Base-by-base conservation (phyloP, 2,329 filamentous ascomycete species). In the Fusarium sp. region DNA sequence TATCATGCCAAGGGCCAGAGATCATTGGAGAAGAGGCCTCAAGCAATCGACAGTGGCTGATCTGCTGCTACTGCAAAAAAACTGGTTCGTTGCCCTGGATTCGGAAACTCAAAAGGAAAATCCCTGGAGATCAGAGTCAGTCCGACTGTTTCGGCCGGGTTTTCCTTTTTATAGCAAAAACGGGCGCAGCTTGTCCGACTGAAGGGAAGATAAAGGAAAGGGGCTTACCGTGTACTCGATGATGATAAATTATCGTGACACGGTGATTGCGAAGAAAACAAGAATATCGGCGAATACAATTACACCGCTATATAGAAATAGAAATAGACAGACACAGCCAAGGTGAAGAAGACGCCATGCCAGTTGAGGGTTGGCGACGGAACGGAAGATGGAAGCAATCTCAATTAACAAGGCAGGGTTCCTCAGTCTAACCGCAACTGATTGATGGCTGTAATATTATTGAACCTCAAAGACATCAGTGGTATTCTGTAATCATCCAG, bases 81-180 rank as follows among this genome's bases (percentile, higher is more conserved):
- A 35, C 39, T 47, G 47, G 42, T 42, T 54, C 22, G 42, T 59
- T 64, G 63, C 47, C 52, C 63, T 69, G 57, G 27, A 67, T 62
- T 57, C 53, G 65, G 62, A 22, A 62, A 41, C n/a, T 31, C 38
- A 25, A 31, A 53, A 9, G 66, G 66, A n/a, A 61, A 55, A 58
- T 69, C 64, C 52, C 29, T 68, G 57, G 27, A 57, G 20, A 29
- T 31, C 25, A 62, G 42, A 49, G 59, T 50, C 56, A 62, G 38
- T 27, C 47, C 36, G 41, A 62, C 57, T 33, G 36, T 56, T 52
- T 67, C 55, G 45, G 61, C 54, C 31, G 46, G 50, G 52, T 50
- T 59, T 68, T 68, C 56, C 56, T 68, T 62, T 68, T 62, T 62
- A 66, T 68, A 68, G 63, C n/a, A 46, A 56, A 52, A 44, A 55